Evolutionary conservation across 768 basidiomycete species (phyloP).

Genomic region (Suillus alpinus): DNA sequence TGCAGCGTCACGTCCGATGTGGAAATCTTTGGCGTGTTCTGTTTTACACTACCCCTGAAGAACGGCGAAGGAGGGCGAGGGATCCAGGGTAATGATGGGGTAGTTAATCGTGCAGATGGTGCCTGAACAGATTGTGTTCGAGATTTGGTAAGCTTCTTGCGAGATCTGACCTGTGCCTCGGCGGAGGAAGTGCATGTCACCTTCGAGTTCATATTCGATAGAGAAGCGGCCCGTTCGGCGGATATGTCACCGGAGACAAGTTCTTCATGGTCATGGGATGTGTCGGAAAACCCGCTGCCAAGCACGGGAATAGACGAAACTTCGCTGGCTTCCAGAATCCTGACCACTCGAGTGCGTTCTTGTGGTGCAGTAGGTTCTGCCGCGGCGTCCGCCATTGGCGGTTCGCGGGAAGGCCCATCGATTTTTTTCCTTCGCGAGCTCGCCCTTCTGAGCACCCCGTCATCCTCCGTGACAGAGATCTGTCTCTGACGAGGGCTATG

Average conservation of each 20-base stretch:
- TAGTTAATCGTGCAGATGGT: not conserved
- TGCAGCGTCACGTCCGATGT: not conserved
- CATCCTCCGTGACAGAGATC: constrained; percentile 1
- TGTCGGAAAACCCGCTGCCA: not conserved
- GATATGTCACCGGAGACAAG: not conserved
- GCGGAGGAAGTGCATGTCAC: not conserved
- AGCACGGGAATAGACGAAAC: not conserved
- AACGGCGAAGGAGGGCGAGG: not conserved
- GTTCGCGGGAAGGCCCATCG: not conserved
- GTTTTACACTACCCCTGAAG: not conserved
- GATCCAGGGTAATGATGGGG: constrained; percentile 2
- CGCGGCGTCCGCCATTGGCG: not conserved
- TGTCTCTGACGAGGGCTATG: not conserved
- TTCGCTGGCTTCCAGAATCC: not conserved
- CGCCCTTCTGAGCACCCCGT: constrained; percentile 1
- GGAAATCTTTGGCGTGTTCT: not conserved
- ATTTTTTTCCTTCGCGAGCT: not conserved
- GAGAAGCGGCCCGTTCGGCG: not conserved
- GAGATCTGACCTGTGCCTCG: not conserved
- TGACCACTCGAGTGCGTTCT: constrained; percentile 1
- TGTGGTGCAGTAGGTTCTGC: not conserved
- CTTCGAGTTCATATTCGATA: not conserved
- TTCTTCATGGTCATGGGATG: not conserved
- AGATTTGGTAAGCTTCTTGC: constrained; percentile 5
- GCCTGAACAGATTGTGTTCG: not conserved